Base-by-base conservation (phyloP, 257 asterid species). In the Schizonepeta tenuifolia region DNA sequence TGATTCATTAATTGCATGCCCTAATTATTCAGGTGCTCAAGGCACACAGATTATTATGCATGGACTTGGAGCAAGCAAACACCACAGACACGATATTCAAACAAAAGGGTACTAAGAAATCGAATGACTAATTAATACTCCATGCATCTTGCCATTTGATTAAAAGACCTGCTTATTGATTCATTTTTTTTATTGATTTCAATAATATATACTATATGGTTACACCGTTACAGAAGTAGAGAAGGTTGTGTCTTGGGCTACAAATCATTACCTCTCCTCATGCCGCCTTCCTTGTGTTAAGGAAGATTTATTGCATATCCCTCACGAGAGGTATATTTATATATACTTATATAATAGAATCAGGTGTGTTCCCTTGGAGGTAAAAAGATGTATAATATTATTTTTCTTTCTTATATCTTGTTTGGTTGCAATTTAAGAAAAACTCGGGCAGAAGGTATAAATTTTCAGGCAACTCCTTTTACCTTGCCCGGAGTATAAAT, bases 21-120 rank as follows among this genome's bases (percentile, higher is more conserved):
- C 43, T 31, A 51, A n/a, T n/a, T n/a, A 79, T 79, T 75, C 89
- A 90, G 97, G 97, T 89, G 79, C 87, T 90, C n/a, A 96, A 90
- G 75, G 88, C 80, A 62, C 87, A 90, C 41, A 81, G 53, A 55
- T 78, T 90, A 59, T 79, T 87, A 44, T 87, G 92, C 83, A 75
- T 33, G 38, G 38, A 33, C 38, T 33, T 33, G 38, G 38, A 33
- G 38, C 85, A 83, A 67, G 78, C 89, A 61, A 81, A 84, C 67
- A 78, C 89, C 56, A 87, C 79, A 71, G 96, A 88, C 59, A 83
- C 83, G 71, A 79, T 87, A 83, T 74, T 91, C 86, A 87, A 90
- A 36, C 84, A 80, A 77, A 82, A 76, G 79, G 86, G 97, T 91
- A 24, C 2, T 24, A 33, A 5, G 38, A 6, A 33, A 1, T 33